Evolutionary conservation across 306 rosid genomes (phyloP).

Genomic region (Benincasa hispida): DNA sequence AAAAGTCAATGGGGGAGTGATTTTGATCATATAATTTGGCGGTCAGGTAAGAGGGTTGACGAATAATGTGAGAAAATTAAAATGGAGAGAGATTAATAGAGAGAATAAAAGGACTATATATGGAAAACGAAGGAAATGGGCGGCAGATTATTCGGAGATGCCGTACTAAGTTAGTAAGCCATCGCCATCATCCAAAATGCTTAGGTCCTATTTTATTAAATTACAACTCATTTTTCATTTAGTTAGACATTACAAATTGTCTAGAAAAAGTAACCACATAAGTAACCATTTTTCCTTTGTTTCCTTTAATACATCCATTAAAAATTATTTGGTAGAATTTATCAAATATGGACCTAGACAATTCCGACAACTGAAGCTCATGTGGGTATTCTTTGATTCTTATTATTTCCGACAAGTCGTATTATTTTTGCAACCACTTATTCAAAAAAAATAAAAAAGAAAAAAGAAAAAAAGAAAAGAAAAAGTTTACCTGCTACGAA

Average conservation of each 20-base stretch:
- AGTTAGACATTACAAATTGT: not conserved
- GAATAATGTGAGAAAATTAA: not conserved
- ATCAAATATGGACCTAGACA: not conserved
- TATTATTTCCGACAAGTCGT: not conserved
- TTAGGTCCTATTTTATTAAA: not conserved
- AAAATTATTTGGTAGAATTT: too few relatives aligned
- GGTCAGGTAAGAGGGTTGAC: not conserved
- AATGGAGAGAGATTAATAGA: not conserved
- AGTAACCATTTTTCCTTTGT: not conserved
- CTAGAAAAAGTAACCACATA: not conserved
- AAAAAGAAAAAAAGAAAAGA: too few relatives aligned
- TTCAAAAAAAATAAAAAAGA: not conserved
- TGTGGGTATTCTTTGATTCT: not conserved
- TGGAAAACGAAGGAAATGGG: not conserved
- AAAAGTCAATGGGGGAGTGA: not conserved
- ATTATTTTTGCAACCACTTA: not conserved
- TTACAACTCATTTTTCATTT: not conserved
- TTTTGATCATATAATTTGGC: not conserved
- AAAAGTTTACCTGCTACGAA: not conserved
- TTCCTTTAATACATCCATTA: too few relatives aligned
- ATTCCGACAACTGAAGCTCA: not conserved
- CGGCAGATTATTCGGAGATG: not conserved
- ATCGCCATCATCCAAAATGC: not conserved
- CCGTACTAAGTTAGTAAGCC: not conserved
- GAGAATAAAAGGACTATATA: not conserved